Conservation (phyloP, 2,329 filamentous ascomycete species). For the Aulographum hederae region DNA sequence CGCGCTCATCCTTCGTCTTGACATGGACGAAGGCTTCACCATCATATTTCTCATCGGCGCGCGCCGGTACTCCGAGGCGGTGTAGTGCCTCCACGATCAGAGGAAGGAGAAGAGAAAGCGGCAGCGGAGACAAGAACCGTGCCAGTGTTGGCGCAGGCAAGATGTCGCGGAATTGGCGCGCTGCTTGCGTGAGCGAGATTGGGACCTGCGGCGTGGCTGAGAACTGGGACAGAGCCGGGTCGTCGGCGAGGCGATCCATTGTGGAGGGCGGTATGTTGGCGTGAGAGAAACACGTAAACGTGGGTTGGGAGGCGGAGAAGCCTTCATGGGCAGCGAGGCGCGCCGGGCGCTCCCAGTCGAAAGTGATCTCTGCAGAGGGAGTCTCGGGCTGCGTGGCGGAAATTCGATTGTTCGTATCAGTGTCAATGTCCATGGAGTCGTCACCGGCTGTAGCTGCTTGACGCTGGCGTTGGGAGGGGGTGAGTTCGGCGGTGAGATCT, state of each 20-base stretch:
- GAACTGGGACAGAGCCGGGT: conserved; percentile 75
- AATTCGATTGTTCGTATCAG: conserved; percentile 28
- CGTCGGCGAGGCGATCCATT: conserved; percentile 55
- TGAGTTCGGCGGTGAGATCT: conserved; percentile 57
- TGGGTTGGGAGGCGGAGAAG: conserved; percentile 30
- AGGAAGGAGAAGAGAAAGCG: conserved; percentile 56
- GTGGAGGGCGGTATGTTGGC: conserved; percentile 15
- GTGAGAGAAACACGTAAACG: conserved; percentile 16
- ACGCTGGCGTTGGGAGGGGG: conserved; percentile 28
- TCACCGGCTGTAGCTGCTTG: conserved; percentile 18
- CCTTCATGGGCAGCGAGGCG: conserved; percentile 26
- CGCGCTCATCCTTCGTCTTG: conserved; percentile 52
- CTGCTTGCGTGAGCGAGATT: conserved; percentile 72
- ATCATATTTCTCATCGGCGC: conserved; percentile 19
- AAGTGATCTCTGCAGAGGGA: conserved; percentile 52
- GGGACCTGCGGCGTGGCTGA: conserved; percentile 61
- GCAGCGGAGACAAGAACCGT: conserved; percentile 76
- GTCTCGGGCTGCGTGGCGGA: conserved; percentile 77
- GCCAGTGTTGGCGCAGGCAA: conserved; percentile 74
- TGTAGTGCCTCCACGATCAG: conserved; percentile 69
- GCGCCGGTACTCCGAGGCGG: conserved; percentile 58
- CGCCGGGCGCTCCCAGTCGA: conserved; percentile 76
- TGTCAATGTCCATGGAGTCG: conserved; percentile 56
- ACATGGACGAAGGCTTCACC: conserved; percentile 50
- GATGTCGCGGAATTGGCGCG: conserved; percentile 77